Conservation (phyloP, 129 eudicot species). For the Lonicera japonica region DNA sequence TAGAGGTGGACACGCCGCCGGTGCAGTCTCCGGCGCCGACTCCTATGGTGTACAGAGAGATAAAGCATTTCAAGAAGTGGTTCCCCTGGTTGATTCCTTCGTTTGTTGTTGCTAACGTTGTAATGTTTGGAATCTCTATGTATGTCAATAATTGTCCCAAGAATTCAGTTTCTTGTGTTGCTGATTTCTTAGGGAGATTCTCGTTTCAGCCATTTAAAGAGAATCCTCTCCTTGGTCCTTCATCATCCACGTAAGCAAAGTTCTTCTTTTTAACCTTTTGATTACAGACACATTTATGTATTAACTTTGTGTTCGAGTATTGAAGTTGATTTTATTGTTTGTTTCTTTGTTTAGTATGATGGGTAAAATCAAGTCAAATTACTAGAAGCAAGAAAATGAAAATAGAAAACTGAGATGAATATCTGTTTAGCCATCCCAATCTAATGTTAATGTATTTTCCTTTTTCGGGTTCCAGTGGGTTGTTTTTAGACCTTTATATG, state of each 20-base stretch:
- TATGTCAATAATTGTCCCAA: slow-evolving; percentile 80
- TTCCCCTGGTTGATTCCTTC: slow-evolving; percentile 67
- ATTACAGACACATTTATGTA: not conserved
- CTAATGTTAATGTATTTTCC: no score
- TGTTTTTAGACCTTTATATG: no score
- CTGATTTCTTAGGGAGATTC: slow-evolving; percentile 57
- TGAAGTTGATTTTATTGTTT: not conserved
- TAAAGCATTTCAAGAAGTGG: slow-evolving; percentile 72
- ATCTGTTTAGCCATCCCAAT: no score
- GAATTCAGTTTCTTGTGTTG: slow-evolving; percentile 64
- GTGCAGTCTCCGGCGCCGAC: slow-evolving; percentile 7
- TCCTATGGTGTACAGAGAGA: slow-evolving; percentile 31
- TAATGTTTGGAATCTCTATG: slow-evolving; percentile 65
- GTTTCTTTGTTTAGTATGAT: not conserved
- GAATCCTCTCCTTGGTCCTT: slow-evolving; percentile 92
- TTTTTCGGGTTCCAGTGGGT: no score
- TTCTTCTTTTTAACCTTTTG: not conserved
- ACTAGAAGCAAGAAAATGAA: no score
- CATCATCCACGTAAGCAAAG: slow-evolving; percentile 77
- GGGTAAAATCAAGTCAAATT: no score
- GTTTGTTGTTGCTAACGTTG: slow-evolving; percentile 53
- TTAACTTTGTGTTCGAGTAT: not conserved
- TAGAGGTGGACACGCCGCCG: slow-evolving; percentile 31
- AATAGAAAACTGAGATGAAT: no score
- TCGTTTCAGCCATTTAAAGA: slow-evolving; percentile 88